Percentiles rank a stretch among this genome's conserved stretches.
These are phyloP conservation scores for Talaromyces rugulosus DNA, from an alignment of 2,329 filamentous ascomycete species.

Conservation along the genomic window DNA sequence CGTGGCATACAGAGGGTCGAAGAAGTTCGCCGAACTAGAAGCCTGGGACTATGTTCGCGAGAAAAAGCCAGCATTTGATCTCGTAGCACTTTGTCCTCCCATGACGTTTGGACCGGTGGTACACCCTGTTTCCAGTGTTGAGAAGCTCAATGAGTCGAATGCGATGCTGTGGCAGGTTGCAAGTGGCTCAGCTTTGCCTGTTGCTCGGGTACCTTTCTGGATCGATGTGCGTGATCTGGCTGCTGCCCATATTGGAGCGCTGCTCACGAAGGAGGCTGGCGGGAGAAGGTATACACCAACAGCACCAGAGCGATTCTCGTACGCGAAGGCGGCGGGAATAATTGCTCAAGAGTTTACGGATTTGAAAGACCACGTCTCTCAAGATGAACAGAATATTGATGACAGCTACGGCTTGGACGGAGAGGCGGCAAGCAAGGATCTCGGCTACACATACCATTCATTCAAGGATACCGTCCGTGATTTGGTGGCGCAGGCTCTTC, in stretches of 20 bases:
- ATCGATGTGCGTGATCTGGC: slow-evolving; percentile 49
- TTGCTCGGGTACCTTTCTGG: slow-evolving; percentile 29
- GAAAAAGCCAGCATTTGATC: slow-evolving; percentile 35
- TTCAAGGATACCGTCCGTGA: slow-evolving; percentile 19
- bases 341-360: slow-evolving; percentile 37
- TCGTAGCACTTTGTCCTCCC: slow-evolving; percentile 44
- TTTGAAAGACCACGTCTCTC: slow-evolving; percentile 23
- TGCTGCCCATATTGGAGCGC: slow-evolving; percentile 42
- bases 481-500: slow-evolving; percentile 16
- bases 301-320: slow-evolving; percentile 45
- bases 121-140: slow-evolving; percentile 31
- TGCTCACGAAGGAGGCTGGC: slow-evolving; percentile 30
- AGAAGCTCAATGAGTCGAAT: slow-evolving; percentile 41
- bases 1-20: slow-evolving; percentile 28
- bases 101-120: slow-evolving; percentile 44
- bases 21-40: slow-evolving; percentile 27
- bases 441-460: slow-evolving; percentile 22
- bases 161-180: slow-evolving; percentile 40
- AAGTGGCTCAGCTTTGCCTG: slow-evolving; percentile 32
- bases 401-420: slow-evolving; percentile 10
- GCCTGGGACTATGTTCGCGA: slow-evolving; percentile 30
- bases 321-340: slow-evolving; percentile 42
- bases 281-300: slow-evolving; percentile 36
- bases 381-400: slow-evolving; percentile 22
- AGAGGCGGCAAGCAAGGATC: slow-evolving; percentile 10